These are phyloP conservation scores for Sclerotinia minor DNA, from an alignment of 2,329 filamentous ascomycete genomes.

Conservation along the genomic window DNA sequence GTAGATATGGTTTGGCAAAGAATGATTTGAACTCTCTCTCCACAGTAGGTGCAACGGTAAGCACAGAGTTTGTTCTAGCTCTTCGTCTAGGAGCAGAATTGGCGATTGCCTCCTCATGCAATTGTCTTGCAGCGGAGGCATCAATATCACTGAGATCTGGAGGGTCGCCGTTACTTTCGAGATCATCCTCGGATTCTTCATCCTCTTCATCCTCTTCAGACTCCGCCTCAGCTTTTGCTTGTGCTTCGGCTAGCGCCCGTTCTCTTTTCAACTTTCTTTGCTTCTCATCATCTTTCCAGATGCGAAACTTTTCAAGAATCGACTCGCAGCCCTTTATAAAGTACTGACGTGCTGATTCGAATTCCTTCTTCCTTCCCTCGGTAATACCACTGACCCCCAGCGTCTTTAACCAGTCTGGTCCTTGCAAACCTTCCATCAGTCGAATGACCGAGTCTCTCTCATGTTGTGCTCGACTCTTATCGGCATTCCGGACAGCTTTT, in stretches of 20 bases:
- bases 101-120: slow-evolving; percentile 52
- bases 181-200: slow-evolving; percentile 56
- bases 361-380: slow-evolving; percentile 81
- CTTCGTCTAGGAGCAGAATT: slow-evolving; percentile 33
- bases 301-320: slow-evolving; percentile 82
- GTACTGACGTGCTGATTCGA: slow-evolving; percentile 79
- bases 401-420: slow-evolving; percentile 87
- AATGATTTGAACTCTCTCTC: slow-evolving; percentile 79
- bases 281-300: slow-evolving; percentile 90
- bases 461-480: slow-evolving; percentile 65
- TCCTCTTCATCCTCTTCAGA: slow-evolving; percentile 26
- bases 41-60: slow-evolving; percentile 37
- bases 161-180: slow-evolving; percentile 42
- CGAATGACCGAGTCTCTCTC: slow-evolving; percentile 65
- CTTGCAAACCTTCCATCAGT: slow-evolving; percentile 77
- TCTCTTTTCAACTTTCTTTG: slow-evolving; percentile 75
- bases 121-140: slow-evolving; percentile 69
- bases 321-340: slow-evolving; percentile 81
- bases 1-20: slow-evolving; percentile 69
- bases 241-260: slow-evolving; percentile 53
- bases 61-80: slow-evolving; percentile 28
- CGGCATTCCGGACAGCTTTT: slow-evolving; percentile 62
- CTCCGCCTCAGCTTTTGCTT: slow-evolving; percentile 47
- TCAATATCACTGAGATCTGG: slow-evolving; percentile 71
- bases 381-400: slow-evolving; percentile 84